Evolutionary conservation across 768 basidiomycete species (phyloP).

Genomic region (Lactarius trivialis): DNA sequence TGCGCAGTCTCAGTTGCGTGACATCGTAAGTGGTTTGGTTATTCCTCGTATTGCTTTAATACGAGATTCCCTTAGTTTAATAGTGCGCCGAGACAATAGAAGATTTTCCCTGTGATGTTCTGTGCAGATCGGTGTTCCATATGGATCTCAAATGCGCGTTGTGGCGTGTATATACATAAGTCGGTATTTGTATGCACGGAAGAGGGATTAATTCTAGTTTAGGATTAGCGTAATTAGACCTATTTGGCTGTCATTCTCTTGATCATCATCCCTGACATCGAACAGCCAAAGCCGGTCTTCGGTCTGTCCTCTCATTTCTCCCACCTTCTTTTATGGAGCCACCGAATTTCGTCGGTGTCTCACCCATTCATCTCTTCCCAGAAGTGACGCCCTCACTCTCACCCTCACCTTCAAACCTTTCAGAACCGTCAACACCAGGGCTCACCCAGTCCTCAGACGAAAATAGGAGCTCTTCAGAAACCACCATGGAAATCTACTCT

Average conservation of each 20-base stretch:
- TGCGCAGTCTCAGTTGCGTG: constrained; percentile 78
- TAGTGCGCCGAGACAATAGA: constrained; percentile 34
- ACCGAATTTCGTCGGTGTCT: constrained; percentile 17
- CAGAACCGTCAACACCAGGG: constrained; percentile 30
- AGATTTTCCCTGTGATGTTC: too few relatives aligned
- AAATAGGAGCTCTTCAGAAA: constrained; percentile 56
- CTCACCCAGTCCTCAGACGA: constrained; percentile 32
- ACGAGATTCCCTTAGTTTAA: constrained; percentile 42
- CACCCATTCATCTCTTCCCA: constrained; percentile 11
- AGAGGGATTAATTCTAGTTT: neutral
- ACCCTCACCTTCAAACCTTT: constrained; percentile 12
- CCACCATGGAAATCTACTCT: constrained; percentile 78
- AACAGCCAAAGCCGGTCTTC: constrained; percentile 23
- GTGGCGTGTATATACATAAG: too few relatives aligned
- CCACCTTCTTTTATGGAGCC: constrained; percentile 20
- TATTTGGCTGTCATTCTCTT: neutral
- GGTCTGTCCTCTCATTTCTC: constrained; percentile 14
- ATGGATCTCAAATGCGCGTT: too few relatives aligned
- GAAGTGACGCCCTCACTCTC: neutral
- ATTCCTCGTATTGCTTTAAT: neutral
- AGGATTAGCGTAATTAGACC: neutral
- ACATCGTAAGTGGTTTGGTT: constrained; percentile 48
- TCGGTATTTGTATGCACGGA: too few relatives aligned
- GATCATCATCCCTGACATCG: neutral
- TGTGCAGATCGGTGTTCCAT: too few relatives aligned